phyloP scores from a whole-genome alignment of 2,329 filamentous ascomycete genomes.

The Monilinia aucupariae region DNA sequence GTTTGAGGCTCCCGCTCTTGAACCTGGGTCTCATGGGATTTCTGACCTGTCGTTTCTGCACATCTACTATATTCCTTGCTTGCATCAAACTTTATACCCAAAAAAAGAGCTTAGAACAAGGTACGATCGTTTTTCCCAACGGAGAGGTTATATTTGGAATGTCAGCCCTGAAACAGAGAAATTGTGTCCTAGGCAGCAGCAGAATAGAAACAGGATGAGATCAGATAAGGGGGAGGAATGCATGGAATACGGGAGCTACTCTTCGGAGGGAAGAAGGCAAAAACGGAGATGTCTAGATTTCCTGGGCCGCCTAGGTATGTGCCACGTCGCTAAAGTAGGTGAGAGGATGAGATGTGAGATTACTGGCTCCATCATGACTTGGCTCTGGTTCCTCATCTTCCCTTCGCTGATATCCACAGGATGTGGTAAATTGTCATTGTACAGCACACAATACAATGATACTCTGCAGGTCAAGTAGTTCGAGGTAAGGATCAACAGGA shows the following conservation, averaged over 20 bases:
- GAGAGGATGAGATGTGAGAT: constrained; percentile 2
- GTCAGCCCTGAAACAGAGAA: background rate
- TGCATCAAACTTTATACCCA: constrained; percentile 14
- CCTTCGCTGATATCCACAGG: constrained; percentile 6
- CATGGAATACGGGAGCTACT: constrained; percentile 12
- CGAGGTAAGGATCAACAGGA: constrained; percentile 7
- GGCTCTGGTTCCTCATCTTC: constrained; percentile 6
- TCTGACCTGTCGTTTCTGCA: constrained; percentile 15
- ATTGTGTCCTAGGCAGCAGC: constrained; percentile 10
- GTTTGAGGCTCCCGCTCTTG: constrained; percentile 5
- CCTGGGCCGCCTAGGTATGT: background rate
- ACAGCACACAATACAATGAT: background rate
- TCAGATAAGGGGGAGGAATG: background rate
- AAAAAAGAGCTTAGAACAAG: background rate
- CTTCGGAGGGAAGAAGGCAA: background rate
- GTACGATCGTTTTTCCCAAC: constrained; percentile 3
- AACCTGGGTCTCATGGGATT: constrained; percentile 6
- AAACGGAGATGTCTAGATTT: constrained; percentile 4
- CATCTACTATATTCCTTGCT: constrained; percentile 9
- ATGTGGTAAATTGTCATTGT: background rate
- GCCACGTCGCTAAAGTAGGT: constrained; percentile 6
- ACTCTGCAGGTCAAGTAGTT: background rate
- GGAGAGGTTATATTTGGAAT: constrained; percentile 14
- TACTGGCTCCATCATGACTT: constrained; percentile 1
- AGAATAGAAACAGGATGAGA: constrained; percentile 6